Evolutionary conservation across 129 eudicot genomes (phyloP), one percentile per base, ranked within the genome.

Genomic region (Arctium minus): DNA sequence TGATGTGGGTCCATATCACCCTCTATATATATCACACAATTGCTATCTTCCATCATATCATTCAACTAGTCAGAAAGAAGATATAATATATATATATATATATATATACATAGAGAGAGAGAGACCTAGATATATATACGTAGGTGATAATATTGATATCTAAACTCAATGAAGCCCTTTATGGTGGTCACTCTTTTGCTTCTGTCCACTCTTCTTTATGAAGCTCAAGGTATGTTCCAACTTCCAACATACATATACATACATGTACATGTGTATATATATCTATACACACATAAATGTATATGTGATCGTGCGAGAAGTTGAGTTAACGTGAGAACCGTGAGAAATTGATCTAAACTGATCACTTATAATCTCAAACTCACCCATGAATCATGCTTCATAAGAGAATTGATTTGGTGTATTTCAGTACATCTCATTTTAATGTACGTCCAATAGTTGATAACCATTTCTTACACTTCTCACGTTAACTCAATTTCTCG

Each of bases 201-300:
- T 73, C 65, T 92, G 74, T 86, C 75, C 33, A 48, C 68, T 84
- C 79, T 84, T 46, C 76, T 86, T 74, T 85, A 69, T 84, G 92
- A 88, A 81, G 88, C 91, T 87, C 89, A 87, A 77, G 97, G 97
- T 90, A 90, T 76, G 75, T 39, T 65, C 32, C 40, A 27, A 29
- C 17, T 65, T 65, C 31, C 65, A 53, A 4, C 22, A n/a, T 5
- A 56, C 8, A 17, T 15, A 56, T n/a, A 56, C 48, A 33, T 6
- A 40, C 5, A 42, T 3, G 6, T 30, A 6, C 9, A 69, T 69
- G 3, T 18, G 42, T 11, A 17, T 30, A 6, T 5, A 13, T 67
- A 46, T 30, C 36, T 11, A 27, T 8, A 73, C 33, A 70, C 1
- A 7, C n/a, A 53, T 31, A 73, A 10, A 50, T 27, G 73, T 13